Conservation (phyloP, 116 monocot genomes). For the Iris pallida region DNA sequence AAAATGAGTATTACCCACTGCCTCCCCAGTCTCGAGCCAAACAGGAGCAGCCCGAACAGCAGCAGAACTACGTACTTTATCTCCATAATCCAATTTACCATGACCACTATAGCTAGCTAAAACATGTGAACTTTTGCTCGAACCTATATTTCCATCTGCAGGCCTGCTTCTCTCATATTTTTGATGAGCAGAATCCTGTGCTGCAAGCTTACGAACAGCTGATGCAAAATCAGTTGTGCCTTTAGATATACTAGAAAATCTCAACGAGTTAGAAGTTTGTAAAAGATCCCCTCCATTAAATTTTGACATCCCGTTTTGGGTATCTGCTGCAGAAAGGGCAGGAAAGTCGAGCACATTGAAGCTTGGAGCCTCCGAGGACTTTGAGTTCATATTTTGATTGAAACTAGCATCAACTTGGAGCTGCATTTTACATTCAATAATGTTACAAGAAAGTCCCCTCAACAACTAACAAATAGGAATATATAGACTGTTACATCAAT, state of each 20-base stretch:
- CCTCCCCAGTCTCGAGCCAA: constrained; percentile 51
- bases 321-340: constrained; percentile 18
- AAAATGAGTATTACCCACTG: constrained; percentile 37
- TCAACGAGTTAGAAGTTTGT: constrained; percentile 8
- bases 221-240: constrained; percentile 49
- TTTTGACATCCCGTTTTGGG: constrained; percentile 18
- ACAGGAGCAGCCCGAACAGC: constrained; percentile 14
- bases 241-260: constrained; percentile 18
- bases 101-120: constrained; percentile 13
- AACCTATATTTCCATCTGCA: constrained; percentile 20
- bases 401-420: constrained; percentile 34
- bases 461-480: no score
- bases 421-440: constrained; percentile 15
- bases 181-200: constrained; percentile 29
- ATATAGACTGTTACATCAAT: no score
- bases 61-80: constrained; percentile 27
- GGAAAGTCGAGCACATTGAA: constrained; percentile 28
- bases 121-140: constrained; percentile 25
- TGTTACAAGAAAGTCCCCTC: neutral
- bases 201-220: constrained; percentile 35
- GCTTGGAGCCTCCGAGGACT: constrained; percentile 17
- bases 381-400: constrained; percentile 17
- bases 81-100: constrained; percentile 16
- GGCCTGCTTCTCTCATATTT: constrained; percentile 33
- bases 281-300: constrained; percentile 11